Evolutionary conservation across 169 alveolate genomes (phyloP).

Genomic region (Plasmodium knowlesi): DNA sequence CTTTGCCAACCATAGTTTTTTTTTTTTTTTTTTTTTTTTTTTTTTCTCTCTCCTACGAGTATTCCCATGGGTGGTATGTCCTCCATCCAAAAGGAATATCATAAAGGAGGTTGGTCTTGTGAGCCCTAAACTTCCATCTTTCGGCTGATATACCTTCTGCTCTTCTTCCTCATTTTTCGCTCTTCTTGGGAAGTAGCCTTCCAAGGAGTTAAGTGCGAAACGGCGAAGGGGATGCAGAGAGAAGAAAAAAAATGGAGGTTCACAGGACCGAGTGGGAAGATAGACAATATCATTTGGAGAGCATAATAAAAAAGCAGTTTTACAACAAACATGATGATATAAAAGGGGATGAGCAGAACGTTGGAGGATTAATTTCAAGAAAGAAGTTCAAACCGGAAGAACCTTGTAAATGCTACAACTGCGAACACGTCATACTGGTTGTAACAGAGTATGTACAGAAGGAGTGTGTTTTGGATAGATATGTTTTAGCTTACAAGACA

Average conservation of each 20-base stretch:
- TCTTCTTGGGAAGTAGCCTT: not conserved
- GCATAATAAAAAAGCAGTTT: constrained; percentile 47
- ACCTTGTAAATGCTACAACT: constrained; percentile 14
- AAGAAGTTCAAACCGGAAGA: not conserved
- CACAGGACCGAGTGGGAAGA: constrained; percentile 27
- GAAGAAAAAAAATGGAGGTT: not conserved
- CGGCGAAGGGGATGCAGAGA: constrained; percentile 1
- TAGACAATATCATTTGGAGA: constrained; percentile 41
- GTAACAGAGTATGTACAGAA: constrained; percentile 64
- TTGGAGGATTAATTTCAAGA: constrained; percentile 42
- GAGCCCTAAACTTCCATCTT: not conserved
- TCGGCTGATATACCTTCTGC: not conserved
- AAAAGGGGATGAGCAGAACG: not conserved
- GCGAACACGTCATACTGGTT: constrained; percentile 42
- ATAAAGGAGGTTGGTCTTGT: not conserved
- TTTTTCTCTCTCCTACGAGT: not conserved
- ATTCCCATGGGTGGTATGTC: not conserved
- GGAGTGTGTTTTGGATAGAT: constrained; percentile 35
- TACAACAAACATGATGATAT: not conserved
- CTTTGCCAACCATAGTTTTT: not conserved
- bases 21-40: no score
- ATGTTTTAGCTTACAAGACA: constrained; percentile 31
- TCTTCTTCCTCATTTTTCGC: not conserved
- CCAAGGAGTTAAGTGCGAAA: not conserved
- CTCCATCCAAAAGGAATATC: not conserved